Evolutionary conservation across 2,329 filamentous ascomycete species (phyloP), one percentile per base, ranked within the genome.

Genomic region (Talaromyces sp.): DNA sequence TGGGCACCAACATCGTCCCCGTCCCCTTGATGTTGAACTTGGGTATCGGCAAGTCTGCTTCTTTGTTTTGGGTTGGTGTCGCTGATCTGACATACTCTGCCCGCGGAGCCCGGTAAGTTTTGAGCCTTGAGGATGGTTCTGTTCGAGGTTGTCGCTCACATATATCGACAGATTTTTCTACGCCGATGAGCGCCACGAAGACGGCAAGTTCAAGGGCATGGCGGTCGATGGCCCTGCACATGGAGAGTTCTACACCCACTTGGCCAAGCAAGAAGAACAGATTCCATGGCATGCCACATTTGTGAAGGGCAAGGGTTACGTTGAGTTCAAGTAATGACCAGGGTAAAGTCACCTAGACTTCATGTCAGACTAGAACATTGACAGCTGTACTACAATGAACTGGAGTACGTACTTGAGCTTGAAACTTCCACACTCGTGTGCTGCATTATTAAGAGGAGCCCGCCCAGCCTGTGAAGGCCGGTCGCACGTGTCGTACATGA

Each of bases 131-230:
- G 3, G 16, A 18, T 25, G 18, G 11, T 23, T 23, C 3, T 4
- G 14, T 39, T 39, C n/a, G 37, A 37, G 9, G 2, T 11, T 31
- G 33, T 54, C 16, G 18, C 46, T 60, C 28, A 60, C 9, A 9
- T 31, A 23, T 54, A 31, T 52, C 16, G 48, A 18, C 35, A 60
- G 58, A 35, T 60, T 55, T 25, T 61, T 44, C 16, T 61, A 61
- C 35, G 39, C 50, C 7, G 60, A 61, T 56, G 50, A 61, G 39
- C 60, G 60, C 23, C 25, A 56, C 25, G 50, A 61, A 48, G 50
- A 61, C 46, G 60, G 60, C 39, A 61, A 56, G 31, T 21, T 61
- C n/a, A 56, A 61, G 48, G 60, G 60, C 33, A 42, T 56, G 60
- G 60, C 50, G 2, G 25, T 61, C 31, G 60, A 61, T 48, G 60